Conservation (phyloP, 1,284 basidiomycete species). For the Ustilago bromivora region DNA sequence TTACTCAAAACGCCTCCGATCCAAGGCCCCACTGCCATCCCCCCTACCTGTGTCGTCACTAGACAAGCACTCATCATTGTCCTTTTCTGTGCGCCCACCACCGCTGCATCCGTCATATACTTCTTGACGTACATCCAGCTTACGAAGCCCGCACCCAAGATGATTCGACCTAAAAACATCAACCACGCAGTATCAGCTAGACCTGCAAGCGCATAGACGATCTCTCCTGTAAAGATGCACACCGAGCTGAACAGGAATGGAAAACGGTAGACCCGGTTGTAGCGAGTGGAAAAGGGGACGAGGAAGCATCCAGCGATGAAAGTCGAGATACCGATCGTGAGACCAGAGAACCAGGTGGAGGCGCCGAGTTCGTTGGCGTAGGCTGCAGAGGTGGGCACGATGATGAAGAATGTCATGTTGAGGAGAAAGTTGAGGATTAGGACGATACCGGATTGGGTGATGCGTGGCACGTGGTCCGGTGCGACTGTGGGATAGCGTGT, state of each 20-base stretch:
- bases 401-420: slow-evolving; percentile 59
- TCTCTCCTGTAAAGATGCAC: slow-evolving; percentile 41
- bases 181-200: slow-evolving; percentile 49
- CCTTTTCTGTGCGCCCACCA: slow-evolving; percentile 39
- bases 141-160: slow-evolving; percentile 47
- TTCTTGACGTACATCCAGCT: slow-evolving; percentile 51
- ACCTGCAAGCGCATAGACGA: slow-evolving; percentile 47
- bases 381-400: slow-evolving; percentile 46
- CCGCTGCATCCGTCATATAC: slow-evolving; percentile 48
- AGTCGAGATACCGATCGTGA: slow-evolving; percentile 48
- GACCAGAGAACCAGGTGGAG: slow-evolving; percentile 53
- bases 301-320: slow-evolving; percentile 40
- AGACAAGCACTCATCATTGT: slow-evolving; percentile 54
- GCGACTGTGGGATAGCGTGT: slow-evolving; percentile 8
- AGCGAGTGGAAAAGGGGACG: slow-evolving; percentile 44
- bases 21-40: slow-evolving; percentile 52
- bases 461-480: slow-evolving; percentile 33
- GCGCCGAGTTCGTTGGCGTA: slow-evolving; percentile 50
- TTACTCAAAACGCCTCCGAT: slow-evolving; percentile 45
- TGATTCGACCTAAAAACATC: slow-evolving; percentile 41
- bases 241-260: slow-evolving; percentile 45
- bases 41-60: slow-evolving; percentile 52
- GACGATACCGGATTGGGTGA: slow-evolving; percentile 37
- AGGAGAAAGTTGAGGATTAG: slow-evolving; percentile 49
- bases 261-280: slow-evolving; percentile 32